Conservation (phyloP, 2,329 filamentous ascomycete genomes). For the Diplodia seriata region DNA sequence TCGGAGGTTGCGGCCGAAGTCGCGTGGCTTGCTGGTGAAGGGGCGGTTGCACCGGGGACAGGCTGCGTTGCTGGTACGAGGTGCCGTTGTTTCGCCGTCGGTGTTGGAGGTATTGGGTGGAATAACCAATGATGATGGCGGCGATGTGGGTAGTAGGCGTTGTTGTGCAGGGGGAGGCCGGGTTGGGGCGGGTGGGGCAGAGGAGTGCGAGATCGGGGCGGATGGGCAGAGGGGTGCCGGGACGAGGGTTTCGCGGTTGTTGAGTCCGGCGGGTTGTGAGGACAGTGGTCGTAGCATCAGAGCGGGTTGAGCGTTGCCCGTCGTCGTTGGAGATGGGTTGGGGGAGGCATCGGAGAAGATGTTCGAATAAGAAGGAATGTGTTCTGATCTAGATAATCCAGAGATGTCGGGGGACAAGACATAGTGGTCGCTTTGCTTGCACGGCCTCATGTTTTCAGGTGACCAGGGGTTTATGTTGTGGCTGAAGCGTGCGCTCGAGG, state of each 20-base stretch:
- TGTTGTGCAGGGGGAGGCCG: not conserved
- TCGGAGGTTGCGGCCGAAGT: constrained; percentile 1
- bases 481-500: not conserved
- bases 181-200: not conserved
- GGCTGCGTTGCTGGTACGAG: not conserved
- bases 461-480: not conserved
- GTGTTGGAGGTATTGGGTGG: too few relatives aligned
- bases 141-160: not conserved
- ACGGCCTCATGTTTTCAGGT: not conserved
- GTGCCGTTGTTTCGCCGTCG: too few relatives aligned
- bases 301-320: not conserved
- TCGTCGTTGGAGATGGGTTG: not conserved
- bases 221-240: not conserved
- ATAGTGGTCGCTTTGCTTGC: not conserved
- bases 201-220: not conserved
- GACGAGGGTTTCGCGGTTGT: too few relatives aligned
- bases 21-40: constrained; percentile 22
- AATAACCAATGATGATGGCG: too few relatives aligned
- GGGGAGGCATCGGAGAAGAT: not conserved
- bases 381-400: not conserved
- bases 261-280: too few relatives aligned
- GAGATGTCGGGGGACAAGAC: not conserved
- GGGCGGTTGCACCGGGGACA: not conserved
- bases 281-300: too few relatives aligned
- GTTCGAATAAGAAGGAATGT: too few relatives aligned